phyloP scores from a whole-genome alignment of 345 rosid genomes.

The Trapa incisa region DNA sequence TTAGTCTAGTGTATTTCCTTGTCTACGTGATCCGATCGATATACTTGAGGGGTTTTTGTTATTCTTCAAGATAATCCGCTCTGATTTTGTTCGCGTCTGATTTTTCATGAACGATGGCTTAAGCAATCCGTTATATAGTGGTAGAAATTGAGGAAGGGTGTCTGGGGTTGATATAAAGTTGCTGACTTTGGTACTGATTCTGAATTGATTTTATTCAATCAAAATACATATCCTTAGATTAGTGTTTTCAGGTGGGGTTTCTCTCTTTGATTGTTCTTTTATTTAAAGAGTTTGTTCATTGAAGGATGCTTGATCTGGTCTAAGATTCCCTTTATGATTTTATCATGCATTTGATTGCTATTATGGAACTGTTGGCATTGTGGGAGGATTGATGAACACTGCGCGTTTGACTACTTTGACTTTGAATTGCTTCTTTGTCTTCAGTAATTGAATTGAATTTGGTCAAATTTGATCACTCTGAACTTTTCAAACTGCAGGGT shows the following conservation, averaged over 20 bases:
- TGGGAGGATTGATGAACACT: background rate
- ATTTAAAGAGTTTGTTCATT: too few relatives aligned
- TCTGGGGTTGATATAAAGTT: background rate
- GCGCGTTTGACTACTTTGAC: background rate
- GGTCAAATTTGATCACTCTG: background rate
- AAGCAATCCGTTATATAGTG: background rate
- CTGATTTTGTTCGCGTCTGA: background rate
- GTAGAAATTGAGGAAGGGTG: conserved; percentile 7
- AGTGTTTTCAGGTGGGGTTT: background rate
- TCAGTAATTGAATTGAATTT: background rate
- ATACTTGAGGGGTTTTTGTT: conserved; percentile 2
- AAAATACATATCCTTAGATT: background rate
- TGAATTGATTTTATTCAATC: background rate
- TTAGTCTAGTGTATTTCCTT: background rate
- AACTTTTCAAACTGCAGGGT: background rate
- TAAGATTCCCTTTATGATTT: too few relatives aligned
- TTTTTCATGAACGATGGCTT: background rate
- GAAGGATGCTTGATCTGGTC: too few relatives aligned
- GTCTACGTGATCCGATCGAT: background rate
- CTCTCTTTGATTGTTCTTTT: background rate
- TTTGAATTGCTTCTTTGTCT: background rate
- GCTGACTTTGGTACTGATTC: background rate
- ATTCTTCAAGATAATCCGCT: background rate
- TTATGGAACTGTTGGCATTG: background rate
- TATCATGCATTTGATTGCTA: background rate